phyloP scores from a whole-genome alignment of 2,329 filamentous ascomycete genomes.

The Fusarium tjaetaba region DNA sequence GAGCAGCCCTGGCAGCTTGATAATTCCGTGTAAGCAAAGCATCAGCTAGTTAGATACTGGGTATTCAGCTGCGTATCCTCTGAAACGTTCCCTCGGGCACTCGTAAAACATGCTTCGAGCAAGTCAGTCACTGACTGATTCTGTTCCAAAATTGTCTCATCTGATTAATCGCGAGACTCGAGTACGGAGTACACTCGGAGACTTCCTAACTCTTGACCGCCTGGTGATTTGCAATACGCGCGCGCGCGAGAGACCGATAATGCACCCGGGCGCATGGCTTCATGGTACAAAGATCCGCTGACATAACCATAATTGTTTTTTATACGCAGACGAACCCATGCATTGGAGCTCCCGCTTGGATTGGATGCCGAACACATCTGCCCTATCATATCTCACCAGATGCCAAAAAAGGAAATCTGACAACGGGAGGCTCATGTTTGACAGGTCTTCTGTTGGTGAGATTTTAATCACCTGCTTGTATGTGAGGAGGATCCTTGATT shows the following conservation, averaged over 20 bases:
- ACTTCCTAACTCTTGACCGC: neutral
- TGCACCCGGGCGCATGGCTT: neutral
- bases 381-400: slow-evolving; percentile 13
- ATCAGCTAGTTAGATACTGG: neutral
- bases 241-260: slow-evolving; percentile 10
- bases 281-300: neutral
- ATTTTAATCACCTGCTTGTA: neutral
- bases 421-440: neutral
- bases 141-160: neutral
- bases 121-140: neutral
- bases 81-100: neutral
- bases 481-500: neutral
- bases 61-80: neutral
- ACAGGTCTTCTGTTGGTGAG: neutral
- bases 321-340: neutral
- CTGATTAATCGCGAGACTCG: neutral
- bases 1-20: neutral
- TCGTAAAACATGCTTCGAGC: neutral
- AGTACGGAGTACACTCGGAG: neutral
- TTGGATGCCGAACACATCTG: slow-evolving; percentile 1
- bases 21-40: neutral
- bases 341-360: neutral
- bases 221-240: slow-evolving; percentile 16
- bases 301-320: neutral
- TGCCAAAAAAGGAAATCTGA: slow-evolving; percentile 20